Evolutionary conservation across 73 alveolate genomes (phyloP).

Genomic region (Stentor roeselii): DNA sequence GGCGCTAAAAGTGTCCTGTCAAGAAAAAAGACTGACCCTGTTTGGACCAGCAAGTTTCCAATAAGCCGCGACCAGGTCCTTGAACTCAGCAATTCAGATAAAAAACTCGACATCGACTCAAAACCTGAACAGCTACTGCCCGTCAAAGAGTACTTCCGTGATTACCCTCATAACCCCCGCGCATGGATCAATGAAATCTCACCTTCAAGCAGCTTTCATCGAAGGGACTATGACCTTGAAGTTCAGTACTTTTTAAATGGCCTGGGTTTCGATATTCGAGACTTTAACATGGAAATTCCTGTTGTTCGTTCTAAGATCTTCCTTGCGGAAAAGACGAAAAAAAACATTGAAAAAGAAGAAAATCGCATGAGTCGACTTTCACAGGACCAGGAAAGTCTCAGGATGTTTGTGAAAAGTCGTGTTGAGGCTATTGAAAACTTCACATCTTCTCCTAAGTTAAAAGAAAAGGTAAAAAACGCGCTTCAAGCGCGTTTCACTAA

Average conservation of each 20-base stretch:
- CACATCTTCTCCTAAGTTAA: background rate
- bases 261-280: background rate
- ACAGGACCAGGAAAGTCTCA: background rate
- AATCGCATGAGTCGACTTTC: background rate
- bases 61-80: background rate
- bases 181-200: background rate
- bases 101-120: background rate
- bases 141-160: background rate
- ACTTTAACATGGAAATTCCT: background rate
- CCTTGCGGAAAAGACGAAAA: background rate
- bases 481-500: conserved; percentile 26
- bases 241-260: background rate
- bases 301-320: background rate
- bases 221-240: background rate
- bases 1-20: background rate
- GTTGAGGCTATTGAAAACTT: background rate
- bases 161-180: background rate
- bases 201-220: background rate
- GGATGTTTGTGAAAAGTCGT: background rate
- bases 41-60: background rate
- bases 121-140: conserved; percentile 11
- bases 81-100: background rate
- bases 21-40: background rate
- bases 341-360: background rate
- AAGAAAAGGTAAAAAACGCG: conserved; percentile 26